Base-by-base conservation (phyloP, 2,329 filamentous ascomycete species). In the Diaporthe eres region DNA sequence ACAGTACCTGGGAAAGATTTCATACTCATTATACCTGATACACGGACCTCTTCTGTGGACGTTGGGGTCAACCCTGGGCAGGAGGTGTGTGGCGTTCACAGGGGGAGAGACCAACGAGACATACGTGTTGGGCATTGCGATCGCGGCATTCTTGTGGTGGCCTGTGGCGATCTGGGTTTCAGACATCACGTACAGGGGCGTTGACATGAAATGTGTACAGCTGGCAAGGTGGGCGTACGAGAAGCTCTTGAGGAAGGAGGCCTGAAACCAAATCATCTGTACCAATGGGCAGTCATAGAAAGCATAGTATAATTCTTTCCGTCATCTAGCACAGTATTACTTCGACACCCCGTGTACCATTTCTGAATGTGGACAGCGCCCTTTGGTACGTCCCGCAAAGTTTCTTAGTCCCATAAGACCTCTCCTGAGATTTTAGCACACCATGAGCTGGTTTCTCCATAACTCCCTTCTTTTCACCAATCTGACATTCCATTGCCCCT, bases 1-100 rank as follows among this genome's bases (percentile, higher is more conserved):
- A 10, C 76, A 77, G 44, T 77, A 76, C 53, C 25, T 77, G 76
- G 76, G 76, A 4, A 75, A n/a, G 42, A 77, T 77, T 8, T 77
- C 76, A 0, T 77, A 72, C 28, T 67, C 74, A 0, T 37, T 77
- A 2, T 77, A 77, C 65, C 44, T 77, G 28, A 49, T 76, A 8
- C 76, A 77, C 51, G 76, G 76, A 1, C 76, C 76, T 9, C 25
- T 77, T 39, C 51, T 77, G 6, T 77, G 76, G 76, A 76, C 76
- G 2, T 42, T 76, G 13, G 76, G 74, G 10, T 60, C 75, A 9
- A 47, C 39, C 17, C 39, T 77, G 7, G 74, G 49, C 13, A 67
- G 49, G 31, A 49, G 25, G 15, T 74, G 37, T 34, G 37, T 76
- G 5, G 71, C 22, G 5, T 25, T 77, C 22, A 74, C 74, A 1